These are phyloP conservation scores for Amanita muscaria DNA, from an alignment of 768 basidiomycete species.

Conservation along the genomic window DNA sequence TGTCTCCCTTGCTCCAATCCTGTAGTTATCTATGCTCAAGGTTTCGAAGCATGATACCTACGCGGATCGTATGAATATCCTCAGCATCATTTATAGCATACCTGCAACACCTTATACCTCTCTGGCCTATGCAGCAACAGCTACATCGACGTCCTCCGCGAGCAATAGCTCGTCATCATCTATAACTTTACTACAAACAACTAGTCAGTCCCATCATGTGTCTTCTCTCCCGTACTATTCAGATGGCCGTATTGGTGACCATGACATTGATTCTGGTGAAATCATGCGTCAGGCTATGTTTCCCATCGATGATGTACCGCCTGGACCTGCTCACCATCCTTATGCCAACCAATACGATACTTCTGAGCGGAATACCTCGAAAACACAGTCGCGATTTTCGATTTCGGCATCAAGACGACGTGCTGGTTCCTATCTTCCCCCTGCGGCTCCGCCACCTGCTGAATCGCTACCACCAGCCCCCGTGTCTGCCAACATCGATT, in stretches of 20 bases:
- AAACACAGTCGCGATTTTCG: background rate
- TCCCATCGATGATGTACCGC: constrained; percentile 6
- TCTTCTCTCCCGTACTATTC: constrained; percentile 29
- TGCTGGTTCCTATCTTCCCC: constrained; percentile 50
- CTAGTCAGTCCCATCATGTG: constrained; percentile 38
- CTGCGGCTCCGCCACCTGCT: constrained; percentile 56
- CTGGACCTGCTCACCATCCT: constrained; percentile 30
- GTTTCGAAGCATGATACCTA: constrained; percentile 74
- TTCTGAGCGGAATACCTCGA: constrained; percentile 16
- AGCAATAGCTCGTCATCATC: constrained; percentile 40
- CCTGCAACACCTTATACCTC: constrained; percentile 63
- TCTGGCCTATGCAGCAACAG: constrained; percentile 32
- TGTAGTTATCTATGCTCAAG: constrained; percentile 22
- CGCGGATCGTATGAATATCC: constrained; percentile 88
- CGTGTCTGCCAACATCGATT: constrained; percentile 19
- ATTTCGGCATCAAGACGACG: constrained; percentile 25
- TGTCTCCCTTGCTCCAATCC: constrained; percentile 23
- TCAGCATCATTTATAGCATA: constrained; percentile 84
- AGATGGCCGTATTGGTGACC: constrained; percentile 16
- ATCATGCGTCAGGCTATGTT: constrained; percentile 9
- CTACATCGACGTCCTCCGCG: constrained; percentile 19
- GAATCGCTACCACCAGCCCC: constrained; percentile 56
- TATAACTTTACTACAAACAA: constrained; percentile 17
- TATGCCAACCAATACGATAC: constrained; percentile 43
- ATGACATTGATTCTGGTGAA: constrained; percentile 17